Percentiles rank a stretch among this genome's conserved stretches.
Evolutionary conservation across 192 early-diverging fungal species (phyloP).

Genomic region (Chytriomyces confervae): DNA sequence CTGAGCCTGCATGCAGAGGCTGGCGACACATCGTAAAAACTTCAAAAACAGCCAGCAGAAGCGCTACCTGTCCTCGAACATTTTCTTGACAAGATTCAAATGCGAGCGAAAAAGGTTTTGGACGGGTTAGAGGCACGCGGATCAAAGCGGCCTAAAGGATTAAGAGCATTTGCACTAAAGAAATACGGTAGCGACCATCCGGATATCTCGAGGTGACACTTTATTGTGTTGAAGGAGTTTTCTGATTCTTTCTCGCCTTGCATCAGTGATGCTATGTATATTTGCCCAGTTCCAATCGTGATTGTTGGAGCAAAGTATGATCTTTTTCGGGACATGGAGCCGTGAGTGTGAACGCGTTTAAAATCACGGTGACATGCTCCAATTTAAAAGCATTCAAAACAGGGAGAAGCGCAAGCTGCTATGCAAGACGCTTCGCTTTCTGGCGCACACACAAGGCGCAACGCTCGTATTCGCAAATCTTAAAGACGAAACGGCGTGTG

Average conservation of each 20-base stretch:
- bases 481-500: constrained; percentile 48
- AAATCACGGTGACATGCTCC: not conserved
- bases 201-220: constrained; percentile 30
- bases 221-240: not conserved
- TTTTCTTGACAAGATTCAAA: constrained; percentile 43
- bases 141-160: constrained; percentile 57
- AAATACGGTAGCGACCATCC: constrained; percentile 54
- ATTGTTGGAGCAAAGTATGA: constrained; percentile 58
- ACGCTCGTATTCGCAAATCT: constrained; percentile 49
- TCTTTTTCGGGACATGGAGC: constrained; percentile 51
- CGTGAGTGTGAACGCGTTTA: constrained; percentile 31
- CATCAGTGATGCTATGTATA: constrained; percentile 41
- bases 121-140: constrained; percentile 50
- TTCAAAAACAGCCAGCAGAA: constrained; percentile 39
- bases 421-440: constrained; percentile 49
- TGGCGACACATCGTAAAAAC: not conserved
- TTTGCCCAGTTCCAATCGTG: constrained; percentile 50
- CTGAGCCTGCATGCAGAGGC: constrained; percentile 6
- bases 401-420: constrained; percentile 54
- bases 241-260: constrained; percentile 4
- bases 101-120: constrained; percentile 39
- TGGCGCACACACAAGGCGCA: constrained; percentile 58
- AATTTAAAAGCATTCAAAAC: not conserved
- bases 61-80: constrained; percentile 38
- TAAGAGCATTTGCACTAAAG: constrained; percentile 44